phyloP scores from a whole-genome alignment of 2,329 filamentous ascomycete species.

The Aspergillus niger region DNA sequence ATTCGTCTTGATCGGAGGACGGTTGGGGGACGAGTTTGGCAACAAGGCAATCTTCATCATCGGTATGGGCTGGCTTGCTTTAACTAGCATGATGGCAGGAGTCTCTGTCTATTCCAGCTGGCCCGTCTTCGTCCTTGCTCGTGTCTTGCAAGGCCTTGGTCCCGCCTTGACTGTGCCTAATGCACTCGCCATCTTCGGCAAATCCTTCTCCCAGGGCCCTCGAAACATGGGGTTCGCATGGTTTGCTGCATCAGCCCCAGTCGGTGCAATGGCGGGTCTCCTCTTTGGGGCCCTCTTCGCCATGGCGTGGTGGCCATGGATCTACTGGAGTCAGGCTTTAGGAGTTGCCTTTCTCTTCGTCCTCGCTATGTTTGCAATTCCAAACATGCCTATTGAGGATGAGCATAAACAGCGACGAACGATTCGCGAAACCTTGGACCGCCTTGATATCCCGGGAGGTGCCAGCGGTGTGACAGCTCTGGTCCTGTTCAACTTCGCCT shows the following conservation, averaged over 20 bases:
- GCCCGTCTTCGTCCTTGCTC: slow-evolving; percentile 51
- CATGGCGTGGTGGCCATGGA: slow-evolving; percentile 53
- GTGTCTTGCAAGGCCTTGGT: slow-evolving; percentile 59
- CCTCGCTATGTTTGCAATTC: slow-evolving; percentile 31
- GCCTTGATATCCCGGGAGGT: slow-evolving; percentile 44
- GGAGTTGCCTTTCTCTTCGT: slow-evolving; percentile 44
- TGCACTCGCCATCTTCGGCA: slow-evolving; percentile 63
- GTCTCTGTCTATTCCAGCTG: slow-evolving; percentile 35
- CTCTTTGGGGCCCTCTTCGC: slow-evolving; percentile 43
- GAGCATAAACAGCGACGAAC: not conserved
- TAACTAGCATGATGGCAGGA: slow-evolving; percentile 40
- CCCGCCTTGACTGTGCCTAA: slow-evolving; percentile 67
- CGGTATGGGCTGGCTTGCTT: slow-evolving; percentile 36
- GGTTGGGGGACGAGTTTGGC: slow-evolving; percentile 41
- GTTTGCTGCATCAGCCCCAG: slow-evolving; percentile 52
- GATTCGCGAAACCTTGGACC: not conserved
- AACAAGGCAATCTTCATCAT: slow-evolving; percentile 36
- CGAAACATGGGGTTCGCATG: slow-evolving; percentile 59
- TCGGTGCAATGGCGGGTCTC: slow-evolving; percentile 45
- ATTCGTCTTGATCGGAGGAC: slow-evolving; percentile 21
- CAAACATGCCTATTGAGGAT: slow-evolving; percentile 10
- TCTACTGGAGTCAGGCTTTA: slow-evolving; percentile 45
- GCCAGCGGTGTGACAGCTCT: slow-evolving; percentile 55
- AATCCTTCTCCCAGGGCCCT: slow-evolving; percentile 56
- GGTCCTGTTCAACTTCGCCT: slow-evolving; percentile 66